Base-by-base conservation (phyloP, 116 monocot species). In the Thalassia testudinum region DNA sequence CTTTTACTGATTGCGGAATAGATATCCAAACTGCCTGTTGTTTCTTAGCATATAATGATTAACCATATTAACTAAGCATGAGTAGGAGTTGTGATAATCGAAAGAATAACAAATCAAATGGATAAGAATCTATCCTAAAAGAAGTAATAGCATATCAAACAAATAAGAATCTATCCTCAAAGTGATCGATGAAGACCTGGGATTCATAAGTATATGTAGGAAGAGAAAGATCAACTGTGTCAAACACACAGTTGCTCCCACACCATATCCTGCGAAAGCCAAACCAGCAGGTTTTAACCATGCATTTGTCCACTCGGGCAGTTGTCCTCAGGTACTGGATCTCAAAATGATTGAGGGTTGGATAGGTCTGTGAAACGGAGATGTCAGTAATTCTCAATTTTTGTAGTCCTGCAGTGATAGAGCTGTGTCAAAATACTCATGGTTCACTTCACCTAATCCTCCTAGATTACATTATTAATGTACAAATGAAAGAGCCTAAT, bases 241-340 rank as follows among this genome's bases (percentile, higher is more conserved):
- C 95, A 72, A 78, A 78, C 58, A 85, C 73, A 61, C 64, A 53
- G 45, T 89, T 85, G 62, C 67, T 81, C 37, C 73, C 49, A 63
- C 73, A 72, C 68, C 72, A 70, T 56, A 97, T 77, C 21, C 84
- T 75, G 56, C 81, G 67, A 67, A 82, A 97, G 12, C 95, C 95
- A 78, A 88, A 97, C 89, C 88, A 88, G 30, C 59, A 77, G 43
- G 88, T 97, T 57, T 78, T 88, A 26, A 97, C 89, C 43, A 37
- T 75, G 60, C 95, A 97, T 60, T 56, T 47, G 72, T 79, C 61
- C 30, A 72, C 71, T 72, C 70, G 72, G 16, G 95, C 81, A 47
- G 57, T 77, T 64, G 89, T 78, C 58, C 57, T 74, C 26, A 60
- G 16, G 38, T 61, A 17, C 18, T 75, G 66, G 49, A 28, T 37